Evolutionary conservation across 1,284 basidiomycete species (phyloP), one percentile per base, ranked within the genome.

Genomic region (Cutaneotrichosporon dermatis): DNA sequence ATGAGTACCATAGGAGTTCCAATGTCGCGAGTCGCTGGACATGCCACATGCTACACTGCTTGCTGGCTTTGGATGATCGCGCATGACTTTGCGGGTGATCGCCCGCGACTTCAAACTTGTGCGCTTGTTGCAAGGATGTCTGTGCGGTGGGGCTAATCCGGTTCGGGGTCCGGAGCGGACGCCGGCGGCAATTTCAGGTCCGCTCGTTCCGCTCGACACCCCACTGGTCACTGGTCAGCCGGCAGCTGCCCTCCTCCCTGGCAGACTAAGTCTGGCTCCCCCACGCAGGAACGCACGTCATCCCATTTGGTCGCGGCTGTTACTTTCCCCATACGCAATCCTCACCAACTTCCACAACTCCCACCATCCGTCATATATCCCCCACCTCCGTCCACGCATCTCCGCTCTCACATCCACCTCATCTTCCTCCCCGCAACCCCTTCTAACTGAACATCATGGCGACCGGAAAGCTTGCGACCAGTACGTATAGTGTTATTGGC

Each of bases 381-480:
- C 25, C 25, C 25, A 25, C 25, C 25, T 25, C 25, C 25, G 25
- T 25, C 25, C 25, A 25, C 25, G 25, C 25, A 25, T 25, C 25
- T 25, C 25, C 25, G 25, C 25, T 25, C 25, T 25, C 25, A 25
- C 25, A 25, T 44, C 44, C 11, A 57, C 54, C 39, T 46, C 41
- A 55, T 4, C 43, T 16, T 34, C 42, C 51, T 33, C n/a, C 48
- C 39, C 25, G 25, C 25, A 25, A 25, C 25, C 25, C 25, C 25
- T 25, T 25, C 25, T 25, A 2, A 57, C n/a, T 25, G 25, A 25
- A 25, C 25, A 25, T 25, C 51, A 76, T 76, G 75, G 72, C 73
- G 25, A 64, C 63, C 58, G 75, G 75, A 62, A 69, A 69, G 62
- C 67, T 70, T 37, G 74, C 76, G 51, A 66, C 72, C 52, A 59